A percentile compares a stretch with the other conserved stretches of the same genome.
Conservation (phyloP, 2,329 filamentous ascomycete species). For the Cladobotryum mycophilum region DNA sequence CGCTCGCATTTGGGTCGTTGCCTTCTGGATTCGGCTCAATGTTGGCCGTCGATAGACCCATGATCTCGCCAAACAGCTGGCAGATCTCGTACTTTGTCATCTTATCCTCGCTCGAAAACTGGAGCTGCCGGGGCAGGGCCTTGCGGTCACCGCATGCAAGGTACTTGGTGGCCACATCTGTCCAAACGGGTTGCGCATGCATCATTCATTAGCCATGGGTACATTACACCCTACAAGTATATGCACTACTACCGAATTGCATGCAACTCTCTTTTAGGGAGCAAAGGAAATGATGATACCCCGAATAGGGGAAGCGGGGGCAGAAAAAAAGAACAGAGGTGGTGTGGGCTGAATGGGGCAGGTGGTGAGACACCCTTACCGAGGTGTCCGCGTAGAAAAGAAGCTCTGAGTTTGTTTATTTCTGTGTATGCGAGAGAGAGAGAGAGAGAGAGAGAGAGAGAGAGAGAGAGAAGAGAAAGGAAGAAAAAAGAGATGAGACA, state of each 20-base stretch:
- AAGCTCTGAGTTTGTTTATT: neutral
- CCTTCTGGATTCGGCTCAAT: constrained; percentile 66
- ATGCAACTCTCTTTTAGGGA: no score
- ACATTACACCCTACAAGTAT: no score
- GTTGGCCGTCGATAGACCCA: constrained; percentile 63
- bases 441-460: no score
- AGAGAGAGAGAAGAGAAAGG: neutral
- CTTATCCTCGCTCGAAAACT: constrained; percentile 80
- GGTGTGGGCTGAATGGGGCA: no score
- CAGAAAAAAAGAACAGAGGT: no score
- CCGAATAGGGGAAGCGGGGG: neutral
- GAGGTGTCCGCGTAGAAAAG: no score
- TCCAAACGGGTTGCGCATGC: neutral
- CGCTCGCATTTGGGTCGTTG: constrained; percentile 63
- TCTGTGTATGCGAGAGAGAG: no score
- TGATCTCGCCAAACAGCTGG: constrained; percentile 67
- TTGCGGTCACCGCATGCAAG: constrained; percentile 42
- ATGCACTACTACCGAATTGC: no score
- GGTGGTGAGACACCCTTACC: no score
- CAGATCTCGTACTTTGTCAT: constrained; percentile 91
- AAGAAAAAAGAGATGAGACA: constrained; percentile 13
- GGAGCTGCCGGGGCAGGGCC: constrained; percentile 62
- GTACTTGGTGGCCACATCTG: constrained; percentile 68
- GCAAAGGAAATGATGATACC: neutral
- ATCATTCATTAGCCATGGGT: neutral